Base-by-base conservation (phyloP, 441 rosid genomes). In the Manihot esculenta region DNA sequence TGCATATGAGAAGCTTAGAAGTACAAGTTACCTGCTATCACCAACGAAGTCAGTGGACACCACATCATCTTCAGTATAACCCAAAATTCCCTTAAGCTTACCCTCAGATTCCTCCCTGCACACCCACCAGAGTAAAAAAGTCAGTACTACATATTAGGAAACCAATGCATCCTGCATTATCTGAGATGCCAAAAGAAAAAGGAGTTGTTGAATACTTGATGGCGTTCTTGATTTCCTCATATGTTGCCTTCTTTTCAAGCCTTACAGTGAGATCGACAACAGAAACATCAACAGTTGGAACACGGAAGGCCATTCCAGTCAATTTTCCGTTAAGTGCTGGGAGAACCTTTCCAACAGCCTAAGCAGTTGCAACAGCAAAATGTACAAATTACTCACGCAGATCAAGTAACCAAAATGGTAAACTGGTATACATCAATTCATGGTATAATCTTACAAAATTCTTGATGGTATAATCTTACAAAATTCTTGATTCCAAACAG, bases 261-360 rank as follows among this genome's bases (percentile, higher is more conserved):
- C 88, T 84, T 23, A 88, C 97, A 10, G 93, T 91, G 57, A 91
- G 93, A 64, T 89, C 96, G 60, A 91, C 97, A 68, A 91, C 97
- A 17, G 95, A 89, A 3, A 91, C 96, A 74, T 91, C 97, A 10
- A 86, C 93, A 0, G 92, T 91, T 3, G 96, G 97, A 23, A 91
- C 97, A 23, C 97, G 91, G 93, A 91, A 89, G 41, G 97, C 15
- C 97, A 91, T 91, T 77, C 97, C 97, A 5, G 97, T 88, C 79
- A 91, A 72, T 73, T 89, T 91, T 24, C 97, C 96, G 33, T 86
- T 88, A 5, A 91, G 90, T 7, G 77, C 48, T 0, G 93, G 97
- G 61, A 91, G 78, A 58, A 91, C 97, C 64, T 88, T 91, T 59
- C 97, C 95, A 21, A 89, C 97, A 47, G 93, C 95, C 93, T 86